phyloP scores from a whole-genome alignment of 2,329 filamentous ascomycete species.

The Davidsoniella eucalypti region DNA sequence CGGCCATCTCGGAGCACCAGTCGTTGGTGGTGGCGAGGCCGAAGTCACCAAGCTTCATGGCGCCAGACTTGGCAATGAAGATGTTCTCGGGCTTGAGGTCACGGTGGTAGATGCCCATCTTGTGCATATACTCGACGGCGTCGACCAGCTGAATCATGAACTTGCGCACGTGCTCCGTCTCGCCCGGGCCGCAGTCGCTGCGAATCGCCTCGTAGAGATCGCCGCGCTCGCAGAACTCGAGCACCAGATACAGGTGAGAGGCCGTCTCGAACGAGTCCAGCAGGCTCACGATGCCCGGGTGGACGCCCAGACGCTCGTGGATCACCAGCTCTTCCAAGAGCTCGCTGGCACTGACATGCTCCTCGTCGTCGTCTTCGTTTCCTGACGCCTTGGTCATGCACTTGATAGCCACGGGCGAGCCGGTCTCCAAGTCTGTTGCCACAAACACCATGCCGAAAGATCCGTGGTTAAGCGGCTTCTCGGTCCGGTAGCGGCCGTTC shows the following conservation, averaged over 20 bases:
- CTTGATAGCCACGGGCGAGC: conserved; percentile 82
- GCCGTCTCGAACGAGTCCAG: conserved; percentile 84
- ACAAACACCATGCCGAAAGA: conserved; percentile 98
- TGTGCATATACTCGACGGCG: conserved; percentile 79
- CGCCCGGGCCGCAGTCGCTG: conserved; percentile 67
- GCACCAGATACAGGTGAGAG: conserved; percentile 74
- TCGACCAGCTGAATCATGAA: conserved; percentile 94
- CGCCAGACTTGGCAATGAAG: conserved; percentile 70
- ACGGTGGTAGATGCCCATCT: conserved; percentile 81
- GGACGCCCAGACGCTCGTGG: conserved; percentile 61
- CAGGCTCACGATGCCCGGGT: conserved; percentile 88
- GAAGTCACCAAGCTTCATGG: conserved; percentile 95
- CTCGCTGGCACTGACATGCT: conserved; percentile 20
- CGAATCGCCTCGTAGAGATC: conserved; percentile 97
- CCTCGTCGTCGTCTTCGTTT: conserved; percentile 4
- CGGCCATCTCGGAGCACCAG: conserved; percentile 84
- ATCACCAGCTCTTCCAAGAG: conserved; percentile 64
- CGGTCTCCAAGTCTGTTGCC: conserved; percentile 62
- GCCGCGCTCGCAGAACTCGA: conserved; percentile 89
- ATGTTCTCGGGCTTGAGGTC: conserved; percentile 99
- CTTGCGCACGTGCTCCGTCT: conserved; percentile 90
- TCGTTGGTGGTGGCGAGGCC: conserved; percentile 77
- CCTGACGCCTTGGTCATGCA: conserved; percentile 67
- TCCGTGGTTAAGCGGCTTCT: conserved; percentile 92
- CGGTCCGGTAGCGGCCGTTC: conserved; percentile 75